Evolutionary conservation across 2,329 filamentous ascomycete species (phyloP), one percentile per base, ranked within the genome.

Genomic region (Alternaria alternata): DNA sequence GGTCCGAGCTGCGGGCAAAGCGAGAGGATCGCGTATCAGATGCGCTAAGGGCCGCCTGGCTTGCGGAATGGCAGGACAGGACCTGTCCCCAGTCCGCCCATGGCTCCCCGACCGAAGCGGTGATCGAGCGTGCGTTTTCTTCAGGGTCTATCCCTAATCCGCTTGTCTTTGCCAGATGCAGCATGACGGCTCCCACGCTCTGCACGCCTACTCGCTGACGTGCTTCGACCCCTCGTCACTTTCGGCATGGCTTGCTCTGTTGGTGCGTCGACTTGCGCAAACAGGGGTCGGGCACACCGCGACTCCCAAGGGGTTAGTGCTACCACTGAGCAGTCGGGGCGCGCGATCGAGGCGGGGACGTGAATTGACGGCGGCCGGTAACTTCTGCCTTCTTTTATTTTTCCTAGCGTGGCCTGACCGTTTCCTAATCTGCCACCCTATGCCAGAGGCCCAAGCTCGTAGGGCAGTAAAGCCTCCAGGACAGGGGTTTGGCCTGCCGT

Each of bases 341-440:
- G 75, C 75, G 76, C 76, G 75, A 79, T 75, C 65, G 62, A 72
- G 73, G 75, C 73, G 73, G 75, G 73, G 69, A 67, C 62, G 66
- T 68, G 63, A 65, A 64, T 59, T 63, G 46, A 71, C 67, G 69
- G 69, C 69, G 56, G 68, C 55, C 72, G 68, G 68, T 72, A 70
- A 57, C 65, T 59, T 69, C 64, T 57, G 61, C 61, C 66, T 70
- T 72, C 73, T 74, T 67, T 75, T 71, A 34, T 69, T 70, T 75
- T 76, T 75, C 73, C 73, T 78, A 78, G 76, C 74, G 73, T 62
- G 48, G 34, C 67, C 71, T 74, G 68, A 73, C 73, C 73, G 72
- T 73, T 49, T 69, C 69, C 63, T 53, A 69, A 69, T 68, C 71
- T 68, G 68, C 73, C 71, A 74, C 71, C 68, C 66, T 71, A 71